Evolutionary conservation across 1,284 basidiomycete species (phyloP).

Genomic region (Vanrija pseudolonga): DNA sequence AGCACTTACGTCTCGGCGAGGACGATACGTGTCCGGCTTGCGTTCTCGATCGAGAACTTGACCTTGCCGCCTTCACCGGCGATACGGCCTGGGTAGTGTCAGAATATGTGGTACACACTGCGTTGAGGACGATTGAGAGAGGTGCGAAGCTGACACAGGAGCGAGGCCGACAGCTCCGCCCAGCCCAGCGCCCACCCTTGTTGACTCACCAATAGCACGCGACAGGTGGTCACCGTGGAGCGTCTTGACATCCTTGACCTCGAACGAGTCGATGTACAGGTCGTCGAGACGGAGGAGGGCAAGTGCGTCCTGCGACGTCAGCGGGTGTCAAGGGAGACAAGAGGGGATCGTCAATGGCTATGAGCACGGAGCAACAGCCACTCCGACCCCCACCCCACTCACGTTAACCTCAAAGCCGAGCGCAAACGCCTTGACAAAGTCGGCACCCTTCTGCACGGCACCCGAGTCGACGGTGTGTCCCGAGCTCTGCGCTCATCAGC

Average conservation of each 20-base stretch:
- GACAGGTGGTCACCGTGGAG: conserved; percentile 94
- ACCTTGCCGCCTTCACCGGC: conserved; percentile 98
- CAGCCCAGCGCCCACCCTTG: not conserved
- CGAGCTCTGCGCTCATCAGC: conserved; percentile 64
- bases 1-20: conserved; percentile 84
- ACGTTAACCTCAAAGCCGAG: conserved; percentile 92
- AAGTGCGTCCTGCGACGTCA: conserved; percentile 72
- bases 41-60: conserved; percentile 97
- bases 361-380: not conserved
- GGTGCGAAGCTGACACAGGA: not conserved
- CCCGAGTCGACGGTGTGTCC: conserved; percentile 89
- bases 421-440: conserved; percentile 93
- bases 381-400: conserved; percentile 30
- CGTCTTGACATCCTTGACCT: conserved; percentile 98
- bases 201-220: conserved; percentile 78
- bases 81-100: conserved; percentile 68
- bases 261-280: conserved; percentile 95
- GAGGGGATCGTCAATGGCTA: not conserved
- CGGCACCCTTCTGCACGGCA: conserved; percentile 93
- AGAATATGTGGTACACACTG: not conserved
- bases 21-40: conserved; percentile 90
- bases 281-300: conserved; percentile 93
- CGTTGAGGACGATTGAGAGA: too few species aligned
- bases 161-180: too few species aligned
- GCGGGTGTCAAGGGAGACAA: not conserved